Percentiles rank a stretch among this genome's conserved stretches.
These are phyloP conservation scores for Macaranga tanarius DNA, from an alignment of 441 rosid genomes.

Conservation along the genomic window DNA sequence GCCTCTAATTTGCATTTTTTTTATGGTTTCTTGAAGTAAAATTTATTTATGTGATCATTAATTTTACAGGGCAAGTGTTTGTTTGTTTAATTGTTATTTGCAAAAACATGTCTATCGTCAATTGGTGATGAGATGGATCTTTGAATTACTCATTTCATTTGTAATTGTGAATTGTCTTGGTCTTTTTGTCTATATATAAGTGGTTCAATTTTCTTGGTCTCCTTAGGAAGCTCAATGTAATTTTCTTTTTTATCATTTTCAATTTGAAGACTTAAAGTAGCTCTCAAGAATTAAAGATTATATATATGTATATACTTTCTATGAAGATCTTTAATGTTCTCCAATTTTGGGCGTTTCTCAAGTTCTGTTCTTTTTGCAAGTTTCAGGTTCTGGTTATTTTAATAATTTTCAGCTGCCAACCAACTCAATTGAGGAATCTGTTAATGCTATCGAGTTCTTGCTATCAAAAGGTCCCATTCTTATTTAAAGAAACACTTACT, in stretches of 20 bases:
- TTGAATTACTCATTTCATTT: slow-evolving; percentile 27
- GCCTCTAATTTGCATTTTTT: neutral
- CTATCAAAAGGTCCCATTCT: too few species aligned
- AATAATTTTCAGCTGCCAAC: too few species aligned
- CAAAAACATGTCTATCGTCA: neutral
- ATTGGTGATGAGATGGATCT: slow-evolving; percentile 1
- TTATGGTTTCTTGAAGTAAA: too few species aligned
- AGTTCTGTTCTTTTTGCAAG: neutral
- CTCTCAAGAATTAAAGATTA: neutral
- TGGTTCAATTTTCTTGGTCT: too few species aligned
- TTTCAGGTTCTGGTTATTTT: slow-evolving; percentile 8
- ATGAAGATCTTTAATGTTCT: neutral
- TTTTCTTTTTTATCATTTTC: neutral
- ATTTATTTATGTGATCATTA: too few species aligned
- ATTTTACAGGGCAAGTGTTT: neutral
- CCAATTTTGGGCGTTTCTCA: neutral
- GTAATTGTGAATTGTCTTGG: slow-evolving; percentile 16
- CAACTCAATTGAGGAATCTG: too few species aligned
- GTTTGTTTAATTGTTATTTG: neutral
- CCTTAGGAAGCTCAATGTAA: slow-evolving; percentile 21
- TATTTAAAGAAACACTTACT: too few species aligned
- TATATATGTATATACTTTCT: too few species aligned
- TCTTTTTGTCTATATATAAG: slow-evolving; percentile 23
- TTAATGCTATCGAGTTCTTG: too few species aligned
- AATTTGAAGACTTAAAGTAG: neutral